Evolutionary conservation across 768 basidiomycete species (phyloP).

Genomic region (Suillus brevipes): DNA sequence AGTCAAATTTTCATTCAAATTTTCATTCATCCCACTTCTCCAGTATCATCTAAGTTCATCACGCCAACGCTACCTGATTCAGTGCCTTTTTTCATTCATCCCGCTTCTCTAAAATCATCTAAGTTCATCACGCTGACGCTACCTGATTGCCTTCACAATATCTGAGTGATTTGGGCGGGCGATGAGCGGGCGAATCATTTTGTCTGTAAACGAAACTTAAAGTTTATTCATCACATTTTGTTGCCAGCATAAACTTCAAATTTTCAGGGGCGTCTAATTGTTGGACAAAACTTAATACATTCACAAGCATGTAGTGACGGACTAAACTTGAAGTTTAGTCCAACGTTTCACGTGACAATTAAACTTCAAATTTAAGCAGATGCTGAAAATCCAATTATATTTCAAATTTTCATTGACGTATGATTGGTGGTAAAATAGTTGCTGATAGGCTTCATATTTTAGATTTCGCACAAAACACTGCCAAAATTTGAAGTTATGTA

Average conservation of each 20-base stretch:
- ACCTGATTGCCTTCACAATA: accelerated
- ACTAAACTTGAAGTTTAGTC: neutral
- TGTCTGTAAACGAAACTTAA: neutral
- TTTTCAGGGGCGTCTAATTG: neutral
- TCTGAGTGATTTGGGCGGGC: neutral
- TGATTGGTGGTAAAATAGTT: neutral
- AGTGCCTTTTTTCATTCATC: too few species aligned
- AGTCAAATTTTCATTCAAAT: too few species aligned
- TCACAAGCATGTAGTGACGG: neutral
- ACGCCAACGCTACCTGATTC: too few species aligned
- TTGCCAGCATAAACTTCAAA: neutral
- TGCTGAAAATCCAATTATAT: neutral
- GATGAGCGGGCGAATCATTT: neutral
- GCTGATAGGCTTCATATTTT: neutral
- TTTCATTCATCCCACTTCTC: too few species aligned
- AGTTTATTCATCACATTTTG: neutral
- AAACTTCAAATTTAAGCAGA: neutral
- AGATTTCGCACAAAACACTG: neutral
- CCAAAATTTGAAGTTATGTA: too few species aligned
- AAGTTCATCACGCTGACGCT: too few species aligned
- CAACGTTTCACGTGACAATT: neutral
- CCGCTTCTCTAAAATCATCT: too few species aligned
- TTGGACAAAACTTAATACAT: neutral
- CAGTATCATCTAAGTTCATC: too few species aligned
- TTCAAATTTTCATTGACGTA: neutral